Conservation (phyloP, 2,329 filamentous ascomycete genomes). For the Zymoseptoria tritici region DNA sequence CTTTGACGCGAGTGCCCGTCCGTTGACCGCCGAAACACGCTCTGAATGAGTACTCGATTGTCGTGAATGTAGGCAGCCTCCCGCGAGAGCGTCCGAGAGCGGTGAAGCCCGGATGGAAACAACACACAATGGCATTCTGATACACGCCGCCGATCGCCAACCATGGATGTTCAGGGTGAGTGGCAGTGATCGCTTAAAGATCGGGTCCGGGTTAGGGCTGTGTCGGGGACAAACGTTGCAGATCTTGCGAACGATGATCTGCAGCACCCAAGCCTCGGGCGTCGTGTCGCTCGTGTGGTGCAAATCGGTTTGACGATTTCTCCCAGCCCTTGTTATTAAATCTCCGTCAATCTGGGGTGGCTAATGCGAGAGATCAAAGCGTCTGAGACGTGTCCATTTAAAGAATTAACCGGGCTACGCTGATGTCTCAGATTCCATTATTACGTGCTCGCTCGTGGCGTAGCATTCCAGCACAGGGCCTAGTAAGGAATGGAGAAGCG, state of each 20-base stretch:
- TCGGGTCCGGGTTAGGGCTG: constrained; percentile 8
- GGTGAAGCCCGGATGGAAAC: neutral
- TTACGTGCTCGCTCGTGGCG: constrained; percentile 10
- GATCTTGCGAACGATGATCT: constrained; percentile 23
- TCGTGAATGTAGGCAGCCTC: neutral
- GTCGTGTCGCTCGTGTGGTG: neutral
- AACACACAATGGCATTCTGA: neutral
- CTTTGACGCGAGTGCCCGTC: neutral
- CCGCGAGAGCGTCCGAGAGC: neutral
- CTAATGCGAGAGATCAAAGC: neutral
- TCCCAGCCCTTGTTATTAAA: neutral
- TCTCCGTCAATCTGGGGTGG: neutral
- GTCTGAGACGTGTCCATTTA: neutral
- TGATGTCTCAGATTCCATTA: neutral
- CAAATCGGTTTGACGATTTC: neutral
- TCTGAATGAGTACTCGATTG: neutral
- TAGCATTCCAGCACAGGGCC: constrained; percentile 10
- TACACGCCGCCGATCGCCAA: neutral
- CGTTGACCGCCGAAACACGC: neutral
- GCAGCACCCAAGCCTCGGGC: constrained; percentile 3
- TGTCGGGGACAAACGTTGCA: constrained; percentile 13
- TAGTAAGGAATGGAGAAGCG: constrained; percentile 19
- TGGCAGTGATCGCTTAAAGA: neutral
- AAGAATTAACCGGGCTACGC: neutral
- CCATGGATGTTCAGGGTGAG: neutral